A percentile compares a stretch with the other conserved stretches of the same genome.
These are phyloP conservation scores for Mariannaea elegans DNA, from an alignment of 2,329 filamentous ascomycete genomes.

Conservation along the genomic window DNA sequence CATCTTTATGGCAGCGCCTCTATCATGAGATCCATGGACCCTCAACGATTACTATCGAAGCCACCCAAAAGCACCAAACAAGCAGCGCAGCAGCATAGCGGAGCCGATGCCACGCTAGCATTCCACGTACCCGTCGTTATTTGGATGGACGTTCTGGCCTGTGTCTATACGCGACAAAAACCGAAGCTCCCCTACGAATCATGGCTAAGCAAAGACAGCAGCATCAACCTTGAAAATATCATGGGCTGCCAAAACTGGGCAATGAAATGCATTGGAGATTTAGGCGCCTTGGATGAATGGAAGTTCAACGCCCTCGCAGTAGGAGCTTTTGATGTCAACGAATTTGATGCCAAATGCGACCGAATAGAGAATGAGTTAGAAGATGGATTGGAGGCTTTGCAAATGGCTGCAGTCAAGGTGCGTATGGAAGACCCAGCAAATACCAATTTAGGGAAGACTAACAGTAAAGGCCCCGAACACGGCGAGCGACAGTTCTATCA, in stretches of 20 bases:
- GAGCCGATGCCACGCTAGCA: background rate
- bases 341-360: background rate
- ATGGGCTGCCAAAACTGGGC: conserved; percentile 10
- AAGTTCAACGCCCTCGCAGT: background rate
- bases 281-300: conserved; percentile 1
- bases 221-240: background rate
- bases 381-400: background rate
- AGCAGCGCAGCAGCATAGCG: background rate
- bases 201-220: background rate
- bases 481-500: background rate
- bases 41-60: background rate
- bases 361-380: background rate
- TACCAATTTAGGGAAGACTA: no score
- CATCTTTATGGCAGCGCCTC: background rate
- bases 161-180: background rate
- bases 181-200: background rate
- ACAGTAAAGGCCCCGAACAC: no score
- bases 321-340: background rate
- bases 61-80: background rate
- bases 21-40: background rate
- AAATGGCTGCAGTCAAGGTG: background rate
- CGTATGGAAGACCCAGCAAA: no score
- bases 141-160: conserved; percentile 4
- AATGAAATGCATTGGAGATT: conserved; percentile 5
- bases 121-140: conserved; percentile 1